A percentile compares a stretch with the other conserved stretches of the same genome.
phyloP scores from a whole-genome alignment of 2,329 filamentous ascomycete species.

The Coniochaeta prunicola region DNA sequence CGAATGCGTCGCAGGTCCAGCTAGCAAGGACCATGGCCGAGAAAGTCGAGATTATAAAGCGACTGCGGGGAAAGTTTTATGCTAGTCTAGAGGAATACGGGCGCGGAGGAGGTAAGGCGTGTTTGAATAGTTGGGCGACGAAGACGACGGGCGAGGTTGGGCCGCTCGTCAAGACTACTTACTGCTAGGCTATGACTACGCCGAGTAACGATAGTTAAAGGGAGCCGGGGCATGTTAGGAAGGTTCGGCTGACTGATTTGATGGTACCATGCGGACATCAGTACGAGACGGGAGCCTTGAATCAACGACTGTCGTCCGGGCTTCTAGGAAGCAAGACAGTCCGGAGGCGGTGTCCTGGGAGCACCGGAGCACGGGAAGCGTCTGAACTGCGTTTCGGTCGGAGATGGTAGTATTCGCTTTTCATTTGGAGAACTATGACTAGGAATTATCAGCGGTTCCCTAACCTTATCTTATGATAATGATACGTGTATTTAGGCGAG shows the following conservation, averaged over 20 bases:
- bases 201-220: background rate
- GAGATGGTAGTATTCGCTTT: background rate
- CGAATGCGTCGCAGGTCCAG: background rate
- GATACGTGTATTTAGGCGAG: background rate
- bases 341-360: background rate
- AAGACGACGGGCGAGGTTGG: conserved; percentile 1
- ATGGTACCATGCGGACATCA: background rate
- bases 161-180: conserved; percentile 1
- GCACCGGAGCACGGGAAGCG: background rate
- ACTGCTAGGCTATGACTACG: background rate
- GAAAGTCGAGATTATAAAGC: conserved; percentile 3
- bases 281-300: background rate
- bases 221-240: background rate
- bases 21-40: background rate
- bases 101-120: background rate
- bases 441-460: background rate
- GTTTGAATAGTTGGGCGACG: background rate
- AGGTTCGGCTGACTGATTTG: background rate
- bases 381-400: background rate
- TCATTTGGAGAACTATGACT: background rate
- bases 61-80: conserved; percentile 1
- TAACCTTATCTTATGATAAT: background rate
- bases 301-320: background rate
- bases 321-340: background rate
- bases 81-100: conserved; percentile 3